Conservation (phyloP, 164 flowering plant species). For the Magnolia changhungtana region DNA sequence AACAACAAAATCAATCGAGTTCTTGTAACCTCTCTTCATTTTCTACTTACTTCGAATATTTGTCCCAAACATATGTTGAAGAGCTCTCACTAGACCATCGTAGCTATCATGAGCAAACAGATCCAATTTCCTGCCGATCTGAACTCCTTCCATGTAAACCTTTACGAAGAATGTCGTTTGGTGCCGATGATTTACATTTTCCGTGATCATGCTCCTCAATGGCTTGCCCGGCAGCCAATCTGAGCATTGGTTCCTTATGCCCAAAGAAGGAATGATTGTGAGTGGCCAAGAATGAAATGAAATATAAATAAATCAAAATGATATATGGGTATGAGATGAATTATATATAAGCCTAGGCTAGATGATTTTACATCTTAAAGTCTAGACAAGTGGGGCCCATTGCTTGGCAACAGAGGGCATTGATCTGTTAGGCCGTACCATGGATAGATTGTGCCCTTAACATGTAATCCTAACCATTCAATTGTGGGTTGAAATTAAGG, state of each 20-base stretch:
- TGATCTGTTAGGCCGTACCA: too few relatives aligned
- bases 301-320: too few relatives aligned
- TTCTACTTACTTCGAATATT: slow-evolving; percentile 33
- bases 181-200: slow-evolving; percentile 8
- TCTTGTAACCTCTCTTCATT: not conserved
- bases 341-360: too few relatives aligned
- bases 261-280: not conserved
- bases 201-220: slow-evolving; percentile 24
- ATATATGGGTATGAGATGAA: not conserved
- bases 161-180: slow-evolving; percentile 41
- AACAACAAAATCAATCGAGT: too few relatives aligned
- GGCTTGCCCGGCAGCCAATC: slow-evolving; percentile 46
- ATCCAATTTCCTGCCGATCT: slow-evolving; percentile 56
- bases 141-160: slow-evolving; percentile 61
- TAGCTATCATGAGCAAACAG: slow-evolving; percentile 34
- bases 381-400: too few relatives aligned
- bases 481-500: too few relatives aligned
- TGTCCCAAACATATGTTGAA: slow-evolving; percentile 39
- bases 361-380: too few relatives aligned
- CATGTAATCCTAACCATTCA: too few relatives aligned
- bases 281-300: not conserved
- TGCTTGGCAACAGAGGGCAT: too few relatives aligned
- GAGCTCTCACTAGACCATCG: slow-evolving; percentile 25
- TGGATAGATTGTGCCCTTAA: too few relatives aligned
- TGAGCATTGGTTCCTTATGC: slow-evolving; percentile 21